Conservation (phyloP, 805 yeast genomes). For the Saccharomycopsis oosterbeekiorum region DNA sequence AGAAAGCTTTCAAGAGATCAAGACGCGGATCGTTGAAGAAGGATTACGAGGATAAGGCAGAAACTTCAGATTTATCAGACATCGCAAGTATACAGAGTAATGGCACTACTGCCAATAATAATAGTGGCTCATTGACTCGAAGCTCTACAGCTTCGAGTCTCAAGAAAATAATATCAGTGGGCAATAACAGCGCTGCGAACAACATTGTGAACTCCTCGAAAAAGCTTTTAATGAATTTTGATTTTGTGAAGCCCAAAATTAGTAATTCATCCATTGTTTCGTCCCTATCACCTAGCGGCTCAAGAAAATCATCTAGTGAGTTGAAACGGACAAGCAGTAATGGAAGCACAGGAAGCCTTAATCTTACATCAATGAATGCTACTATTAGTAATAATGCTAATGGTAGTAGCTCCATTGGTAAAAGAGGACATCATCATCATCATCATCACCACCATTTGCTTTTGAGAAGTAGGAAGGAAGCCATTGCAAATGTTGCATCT, state of each 20-base stretch:
- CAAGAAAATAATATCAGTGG: neutral
- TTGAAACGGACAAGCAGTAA: conserved; percentile 5
- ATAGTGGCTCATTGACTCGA: neutral
- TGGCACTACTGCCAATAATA: neutral
- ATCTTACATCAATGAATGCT: neutral
- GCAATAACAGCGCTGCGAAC: neutral
- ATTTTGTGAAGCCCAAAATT: conserved; percentile 1
- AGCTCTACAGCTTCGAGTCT: conserved; percentile 1
- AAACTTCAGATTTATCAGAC: neutral
- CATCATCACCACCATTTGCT: conserved; percentile 17
- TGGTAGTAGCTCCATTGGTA: neutral
- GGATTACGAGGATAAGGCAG: neutral
- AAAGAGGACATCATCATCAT: conserved; percentile 11
- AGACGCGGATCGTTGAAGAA: conserved; percentile 1
- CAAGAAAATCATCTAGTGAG: conserved; percentile 8
- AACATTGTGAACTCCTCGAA: neutral
- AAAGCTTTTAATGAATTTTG: neutral
- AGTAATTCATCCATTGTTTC: conserved; percentile 6
- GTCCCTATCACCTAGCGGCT: conserved; percentile 5
- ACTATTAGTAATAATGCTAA: conserved; percentile 1
- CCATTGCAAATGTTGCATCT: conserved; percentile 19
- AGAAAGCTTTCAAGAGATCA: conserved; percentile 2
- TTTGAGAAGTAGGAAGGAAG: conserved; percentile 10
- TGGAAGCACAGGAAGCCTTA: neutral
- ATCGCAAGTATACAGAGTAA: neutral